These are phyloP conservation scores for Sphaceloma murrayae DNA, from an alignment of 2,329 filamentous ascomycete genomes.

Conservation along the genomic window DNA sequence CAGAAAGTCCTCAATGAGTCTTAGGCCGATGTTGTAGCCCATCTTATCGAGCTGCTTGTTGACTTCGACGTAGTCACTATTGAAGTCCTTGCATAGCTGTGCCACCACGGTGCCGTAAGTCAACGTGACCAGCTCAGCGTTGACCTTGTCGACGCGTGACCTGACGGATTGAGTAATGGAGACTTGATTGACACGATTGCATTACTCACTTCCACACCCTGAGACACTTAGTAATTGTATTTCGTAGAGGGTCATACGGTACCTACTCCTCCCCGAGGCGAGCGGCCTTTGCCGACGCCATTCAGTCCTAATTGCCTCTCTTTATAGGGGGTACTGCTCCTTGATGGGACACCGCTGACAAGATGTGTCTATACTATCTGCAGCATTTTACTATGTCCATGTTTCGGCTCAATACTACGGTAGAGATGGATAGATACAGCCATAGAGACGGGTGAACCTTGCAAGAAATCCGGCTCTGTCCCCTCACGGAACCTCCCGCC, in stretches of 20 bases:
- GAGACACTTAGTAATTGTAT: slow-evolving; percentile 26
- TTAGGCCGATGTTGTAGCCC: slow-evolving; percentile 96
- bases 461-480: neutral
- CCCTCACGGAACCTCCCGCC: too few relatives aligned
- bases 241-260: slow-evolving; percentile 20
- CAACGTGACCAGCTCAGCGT: slow-evolving; percentile 90
- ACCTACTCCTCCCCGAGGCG: slow-evolving; percentile 66
- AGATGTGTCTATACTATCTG: too few relatives aligned
- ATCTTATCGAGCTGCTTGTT: slow-evolving; percentile 98
- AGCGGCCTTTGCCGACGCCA: slow-evolving; percentile 49
- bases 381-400: too few relatives aligned
- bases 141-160: slow-evolving; percentile 93
- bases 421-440: too few relatives aligned
- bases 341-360: too few relatives aligned
- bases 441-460: too few relatives aligned
- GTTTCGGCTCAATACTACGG: too few relatives aligned
- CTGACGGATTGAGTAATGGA: slow-evolving; percentile 37
- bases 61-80: slow-evolving; percentile 86
- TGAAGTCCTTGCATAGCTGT: slow-evolving; percentile 92
- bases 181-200: neutral
- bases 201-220: slow-evolving; percentile 96
- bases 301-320: neutral
- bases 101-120: slow-evolving; percentile 97
- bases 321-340: neutral
- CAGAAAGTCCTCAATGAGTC: slow-evolving; percentile 93